phyloP scores from a whole-genome alignment of 495 filamentous ascomycete genomes.

The Staphylotrichum longicolle region DNA sequence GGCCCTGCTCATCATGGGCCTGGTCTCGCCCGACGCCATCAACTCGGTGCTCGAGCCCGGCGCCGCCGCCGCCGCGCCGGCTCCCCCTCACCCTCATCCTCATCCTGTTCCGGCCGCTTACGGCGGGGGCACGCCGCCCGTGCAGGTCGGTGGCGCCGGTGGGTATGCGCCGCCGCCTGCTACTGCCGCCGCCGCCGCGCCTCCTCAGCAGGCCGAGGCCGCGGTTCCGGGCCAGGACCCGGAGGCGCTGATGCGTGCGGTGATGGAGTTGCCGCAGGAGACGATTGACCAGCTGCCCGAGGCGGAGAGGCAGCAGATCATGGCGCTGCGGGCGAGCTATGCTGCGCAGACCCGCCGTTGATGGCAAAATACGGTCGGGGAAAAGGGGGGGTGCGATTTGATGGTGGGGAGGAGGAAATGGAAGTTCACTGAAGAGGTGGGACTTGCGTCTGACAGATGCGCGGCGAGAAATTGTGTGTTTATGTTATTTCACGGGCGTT shows the following conservation, averaged over 20 bases:
- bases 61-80: conserved; percentile 31
- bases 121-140: conserved; percentile 46
- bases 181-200: conserved; percentile 31
- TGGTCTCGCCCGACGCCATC: conserved; percentile 67
- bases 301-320: conserved; percentile 69
- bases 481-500: too few species aligned
- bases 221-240: conserved; percentile 51
- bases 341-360: conserved; percentile 20
- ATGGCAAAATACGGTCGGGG: too few species aligned
- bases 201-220: conserved; percentile 37
- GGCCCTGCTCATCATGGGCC: conserved; percentile 84
- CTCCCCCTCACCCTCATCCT: conserved; percentile 44
- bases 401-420: too few species aligned
- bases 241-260: conserved; percentile 68
- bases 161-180: conserved; percentile 31
- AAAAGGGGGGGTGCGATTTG: too few species aligned
- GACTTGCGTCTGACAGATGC: too few species aligned
- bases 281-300: conserved; percentile 74
- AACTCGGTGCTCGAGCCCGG: conserved; percentile 48
- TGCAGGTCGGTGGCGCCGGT: conserved; percentile 25
- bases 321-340: conserved; percentile 54
- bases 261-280: conserved; percentile 71
- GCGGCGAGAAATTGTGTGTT: too few species aligned
- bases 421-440: too few species aligned
- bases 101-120: conserved; percentile 22